Conservation (phyloP, 177 flowering plant species). For the Telopea speciosissima region DNA sequence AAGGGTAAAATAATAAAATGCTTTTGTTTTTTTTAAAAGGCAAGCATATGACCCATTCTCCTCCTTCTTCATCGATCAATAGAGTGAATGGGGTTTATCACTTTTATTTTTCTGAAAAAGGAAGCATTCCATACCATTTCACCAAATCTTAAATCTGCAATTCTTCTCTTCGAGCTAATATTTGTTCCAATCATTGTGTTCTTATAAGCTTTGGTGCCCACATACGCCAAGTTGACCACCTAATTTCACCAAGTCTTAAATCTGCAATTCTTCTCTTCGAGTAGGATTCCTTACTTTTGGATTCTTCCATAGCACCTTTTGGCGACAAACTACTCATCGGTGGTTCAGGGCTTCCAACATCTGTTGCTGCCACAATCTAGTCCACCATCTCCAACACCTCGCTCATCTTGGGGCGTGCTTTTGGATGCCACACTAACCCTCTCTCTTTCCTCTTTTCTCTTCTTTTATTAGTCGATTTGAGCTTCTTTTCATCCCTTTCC, state of each 20-base stretch:
- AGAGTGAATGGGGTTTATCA: too few species aligned
- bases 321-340: constrained; percentile 20
- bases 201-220: constrained; percentile 41
- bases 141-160: too few species aligned
- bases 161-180: not conserved
- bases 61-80: too few species aligned
- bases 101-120: not conserved
- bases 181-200: constrained; percentile 21
- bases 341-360: constrained; percentile 21
- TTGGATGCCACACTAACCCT: too few species aligned
- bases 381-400: constrained; percentile 48
- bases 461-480: too few species aligned
- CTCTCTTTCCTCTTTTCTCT: too few species aligned
- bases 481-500: too few species aligned
- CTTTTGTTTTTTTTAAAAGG: too few species aligned
- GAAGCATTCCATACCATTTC: not conserved
- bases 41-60: too few species aligned
- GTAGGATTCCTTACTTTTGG: constrained; percentile 5
- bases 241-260: constrained; percentile 24
- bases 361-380: constrained; percentile 26
- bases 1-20: too few species aligned
- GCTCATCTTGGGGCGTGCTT: constrained; percentile 57
- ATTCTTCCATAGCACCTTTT: constrained; percentile 11
- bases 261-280: constrained; percentile 30
- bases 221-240: constrained; percentile 27